Conservation (phyloP, 371 early-diverging fungal species). For the Capillidium heterosporum region DNA sequence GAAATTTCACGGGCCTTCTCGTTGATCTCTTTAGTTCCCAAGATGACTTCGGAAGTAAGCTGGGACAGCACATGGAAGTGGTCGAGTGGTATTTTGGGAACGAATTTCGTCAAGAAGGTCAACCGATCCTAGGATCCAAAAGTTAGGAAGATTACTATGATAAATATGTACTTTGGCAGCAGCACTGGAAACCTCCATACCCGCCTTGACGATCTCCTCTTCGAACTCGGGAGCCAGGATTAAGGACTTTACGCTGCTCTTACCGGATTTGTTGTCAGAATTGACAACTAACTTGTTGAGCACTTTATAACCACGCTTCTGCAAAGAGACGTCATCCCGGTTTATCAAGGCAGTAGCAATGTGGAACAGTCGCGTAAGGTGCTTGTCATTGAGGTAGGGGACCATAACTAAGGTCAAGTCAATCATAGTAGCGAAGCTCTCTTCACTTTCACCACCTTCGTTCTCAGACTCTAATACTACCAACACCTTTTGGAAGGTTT, state of each 20-base stretch:
- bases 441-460: constrained; percentile 3
- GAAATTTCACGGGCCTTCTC: constrained; percentile 72
- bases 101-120: constrained; percentile 26
- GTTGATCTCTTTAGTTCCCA: constrained; percentile 81
- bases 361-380: constrained; percentile 29
- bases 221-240: constrained; percentile 17
- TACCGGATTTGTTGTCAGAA: constrained; percentile 14
- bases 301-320: constrained; percentile 90
- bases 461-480: no score
- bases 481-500: background rate
- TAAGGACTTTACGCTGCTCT: constrained; percentile 27
- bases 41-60: constrained; percentile 73
- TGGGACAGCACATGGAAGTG: constrained; percentile 71
- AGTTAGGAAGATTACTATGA: background rate
- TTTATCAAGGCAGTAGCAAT: no score
- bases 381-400: constrained; percentile 40
- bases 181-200: background rate
- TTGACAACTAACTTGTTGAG: constrained; percentile 28
- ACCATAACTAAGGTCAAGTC: constrained; percentile 55
- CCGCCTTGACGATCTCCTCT: constrained; percentile 12
- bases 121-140: constrained; percentile 29
- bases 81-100: constrained; percentile 28
- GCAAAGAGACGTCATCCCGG: constrained; percentile 21
- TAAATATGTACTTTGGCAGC: background rate
- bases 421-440: constrained; percentile 53